Base-by-base conservation (phyloP, 2,329 filamentous ascomycete genomes). In the Phialemoniopsis sp. region DNA sequence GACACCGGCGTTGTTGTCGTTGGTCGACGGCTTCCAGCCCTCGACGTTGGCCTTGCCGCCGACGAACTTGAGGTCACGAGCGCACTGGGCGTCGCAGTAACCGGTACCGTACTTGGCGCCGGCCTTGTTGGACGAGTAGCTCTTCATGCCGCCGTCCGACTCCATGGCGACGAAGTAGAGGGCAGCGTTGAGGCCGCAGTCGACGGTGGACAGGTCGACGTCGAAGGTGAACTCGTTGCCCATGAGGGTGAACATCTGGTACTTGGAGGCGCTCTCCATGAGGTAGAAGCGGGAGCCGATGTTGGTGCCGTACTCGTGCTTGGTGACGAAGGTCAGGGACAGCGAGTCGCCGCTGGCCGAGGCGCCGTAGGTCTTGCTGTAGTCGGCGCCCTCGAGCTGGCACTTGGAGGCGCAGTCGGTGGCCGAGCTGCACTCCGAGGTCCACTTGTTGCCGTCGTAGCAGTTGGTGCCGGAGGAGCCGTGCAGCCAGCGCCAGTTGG, bases 141-240 rank as follows among this genome's bases (percentile, higher is more conserved):
- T 65, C 52, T 55, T 50, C 51, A 65, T 56, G 38, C 73, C 73
- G 47, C 73, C 73, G 42, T 76, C 70, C 28, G 63, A 57, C 15
- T 74, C 67, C 76, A 79, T 79, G 45, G 69, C 61, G 14, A 72
- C 65, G 35, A 77, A 70, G 60, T 82, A 82, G 30, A 85, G 58
- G 19, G 80, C 80, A 38, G 78, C 78, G 59, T 86, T 85, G 45
- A 85, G 58, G 38, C 82, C 82, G 50, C 82, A 86, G 21, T 26
- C 21, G 21, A 26, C 21, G 6, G 8, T 5, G 36, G 15, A 16
- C 30, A 32, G 21, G 21, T 26, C 21, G 21, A 26, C 21, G 10
- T 26, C 21, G 10, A 26, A 26, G 21, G 21, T 26, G 21, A 26
- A 26, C 21, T 26, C 21, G 21, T 26, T 26, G 21, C 10, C 10